Conservation (phyloP, 257 asterid species). For the Solanum chaucha region DNA sequence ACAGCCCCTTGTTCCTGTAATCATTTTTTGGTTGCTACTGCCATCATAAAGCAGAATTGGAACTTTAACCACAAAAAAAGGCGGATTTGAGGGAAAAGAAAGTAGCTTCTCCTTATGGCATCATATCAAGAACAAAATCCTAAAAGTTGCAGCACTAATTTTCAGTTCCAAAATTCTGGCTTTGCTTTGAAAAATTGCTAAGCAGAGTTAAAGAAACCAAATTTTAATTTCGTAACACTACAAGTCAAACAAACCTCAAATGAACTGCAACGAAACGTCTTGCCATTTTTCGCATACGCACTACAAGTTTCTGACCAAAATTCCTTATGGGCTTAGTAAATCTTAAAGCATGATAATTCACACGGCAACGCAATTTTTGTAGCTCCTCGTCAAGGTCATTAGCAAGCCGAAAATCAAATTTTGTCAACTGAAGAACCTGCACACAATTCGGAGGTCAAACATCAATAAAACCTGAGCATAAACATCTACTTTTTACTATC, state of each 20-base stretch:
- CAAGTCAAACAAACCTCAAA: slow-evolving; percentile 52
- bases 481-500: not conserved
- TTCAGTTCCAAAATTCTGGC: not conserved
- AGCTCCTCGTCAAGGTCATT: slow-evolving; percentile 80
- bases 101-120: not conserved
- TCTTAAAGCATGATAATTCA: slow-evolving; percentile 87
- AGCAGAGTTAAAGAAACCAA: not conserved
- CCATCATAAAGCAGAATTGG: not conserved
- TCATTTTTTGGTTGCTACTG: not conserved
- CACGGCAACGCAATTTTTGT: slow-evolving; percentile 89
- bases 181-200: not conserved
- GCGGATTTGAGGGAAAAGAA: not conserved
- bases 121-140: not conserved
- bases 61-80: not conserved
- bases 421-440: slow-evolving; percentile 98
- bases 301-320: slow-evolving; percentile 74
- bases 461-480: not conserved
- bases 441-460: slow-evolving; percentile 3
- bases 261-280: slow-evolving; percentile 84
- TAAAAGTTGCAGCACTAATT: not conserved
- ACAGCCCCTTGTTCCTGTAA: not conserved
- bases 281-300: slow-evolving; percentile 74
- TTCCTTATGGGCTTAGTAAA: slow-evolving; percentile 75
- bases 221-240: not conserved
- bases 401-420: slow-evolving; percentile 92